Percentiles rank a stretch among this genome's conserved stretches.
Conservation (phyloP, 1,284 basidiomycete genomes). For the Malassezia japonica region DNA sequence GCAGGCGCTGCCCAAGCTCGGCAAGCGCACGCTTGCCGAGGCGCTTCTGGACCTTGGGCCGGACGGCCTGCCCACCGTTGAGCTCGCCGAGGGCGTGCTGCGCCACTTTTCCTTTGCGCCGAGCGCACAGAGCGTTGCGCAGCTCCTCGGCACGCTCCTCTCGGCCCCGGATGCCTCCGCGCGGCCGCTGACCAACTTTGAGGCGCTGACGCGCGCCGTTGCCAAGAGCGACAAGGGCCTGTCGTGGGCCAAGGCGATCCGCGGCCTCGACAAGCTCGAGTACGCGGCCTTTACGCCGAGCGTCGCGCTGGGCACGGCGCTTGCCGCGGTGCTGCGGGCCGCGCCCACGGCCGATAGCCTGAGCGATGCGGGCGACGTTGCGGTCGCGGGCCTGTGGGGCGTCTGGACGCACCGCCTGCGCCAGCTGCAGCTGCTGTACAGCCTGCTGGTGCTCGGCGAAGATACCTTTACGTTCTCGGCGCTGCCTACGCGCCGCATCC, state of each 20-base stretch:
- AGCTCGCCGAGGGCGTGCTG: constrained; percentile 31
- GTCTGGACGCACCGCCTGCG: constrained; percentile 73
- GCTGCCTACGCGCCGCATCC: constrained; percentile 31
- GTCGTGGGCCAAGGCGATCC: constrained; percentile 47
- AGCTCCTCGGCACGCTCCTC: constrained; percentile 36
- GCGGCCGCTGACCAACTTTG: constrained; percentile 26
- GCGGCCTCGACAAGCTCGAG: constrained; percentile 50
- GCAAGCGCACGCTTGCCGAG: constrained; percentile 3
- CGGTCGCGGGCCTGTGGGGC: constrained; percentile 51
- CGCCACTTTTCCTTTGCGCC: constrained; percentile 27
- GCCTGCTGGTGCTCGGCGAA: constrained; percentile 67
- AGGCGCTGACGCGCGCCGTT: constrained; percentile 20
- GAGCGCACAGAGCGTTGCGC: constrained; percentile 27
- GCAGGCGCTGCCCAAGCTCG: neutral
- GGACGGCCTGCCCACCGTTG: constrained; percentile 21
- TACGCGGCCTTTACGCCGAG: constrained; percentile 49
- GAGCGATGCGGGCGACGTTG: constrained; percentile 19
- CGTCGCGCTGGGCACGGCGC: constrained; percentile 28
- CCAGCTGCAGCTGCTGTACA: constrained; percentile 76
- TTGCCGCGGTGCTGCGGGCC: constrained; percentile 45
- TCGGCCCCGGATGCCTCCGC: constrained; percentile 21
- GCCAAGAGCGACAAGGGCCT: constrained; percentile 19
- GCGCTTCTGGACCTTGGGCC: constrained; percentile 34
- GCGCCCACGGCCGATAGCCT: constrained; percentile 19
- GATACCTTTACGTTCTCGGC: constrained; percentile 67